phyloP scores from a whole-genome alignment of 1,284 basidiomycete genomes.

The Ustilago trichophora region DNA sequence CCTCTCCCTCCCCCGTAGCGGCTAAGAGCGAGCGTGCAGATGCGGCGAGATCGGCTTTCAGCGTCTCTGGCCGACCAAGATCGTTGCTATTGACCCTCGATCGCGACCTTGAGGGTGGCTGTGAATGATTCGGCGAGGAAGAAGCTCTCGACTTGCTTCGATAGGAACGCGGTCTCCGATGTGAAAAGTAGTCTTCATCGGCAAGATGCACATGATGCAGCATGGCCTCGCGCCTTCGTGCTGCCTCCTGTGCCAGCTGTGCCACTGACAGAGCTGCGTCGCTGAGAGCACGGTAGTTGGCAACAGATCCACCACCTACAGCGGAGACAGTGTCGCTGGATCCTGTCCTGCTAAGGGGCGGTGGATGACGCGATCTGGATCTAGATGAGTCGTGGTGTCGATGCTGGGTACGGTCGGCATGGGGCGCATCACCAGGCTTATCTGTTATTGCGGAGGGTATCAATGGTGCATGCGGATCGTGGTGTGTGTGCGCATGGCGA shows the following conservation, averaged over 20 bases:
- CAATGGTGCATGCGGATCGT: constrained; percentile 5
- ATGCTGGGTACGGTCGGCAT: not conserved
- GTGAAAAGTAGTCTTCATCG: constrained; percentile 33
- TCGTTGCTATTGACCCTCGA: constrained; percentile 34
- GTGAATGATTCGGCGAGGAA: constrained; percentile 17
- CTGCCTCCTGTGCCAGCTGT: constrained; percentile 47
- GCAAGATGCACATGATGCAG: constrained; percentile 12
- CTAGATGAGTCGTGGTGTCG: constrained; percentile 8
- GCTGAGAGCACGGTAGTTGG: constrained; percentile 44
- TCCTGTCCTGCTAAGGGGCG: constrained; percentile 13
- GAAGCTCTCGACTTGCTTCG: constrained; percentile 25
- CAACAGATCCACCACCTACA: constrained; percentile 1
- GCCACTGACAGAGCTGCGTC: constrained; percentile 52
- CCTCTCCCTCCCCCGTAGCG: too few species aligned
- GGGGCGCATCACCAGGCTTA: not conserved
- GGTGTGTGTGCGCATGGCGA: not conserved
- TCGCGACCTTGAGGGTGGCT: constrained; percentile 13
- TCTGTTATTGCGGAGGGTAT: not conserved
- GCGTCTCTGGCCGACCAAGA: not conserved
- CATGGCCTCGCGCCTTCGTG: constrained; percentile 28
- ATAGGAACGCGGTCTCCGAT: constrained; percentile 4
- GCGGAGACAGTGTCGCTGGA: constrained; percentile 10
- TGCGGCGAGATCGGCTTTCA: too few species aligned
- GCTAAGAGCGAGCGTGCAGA: too few species aligned
- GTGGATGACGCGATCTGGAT: constrained; percentile 22